phyloP scores from a whole-genome alignment of 805 yeast species.

The Saccharomycopsis sp. region DNA sequence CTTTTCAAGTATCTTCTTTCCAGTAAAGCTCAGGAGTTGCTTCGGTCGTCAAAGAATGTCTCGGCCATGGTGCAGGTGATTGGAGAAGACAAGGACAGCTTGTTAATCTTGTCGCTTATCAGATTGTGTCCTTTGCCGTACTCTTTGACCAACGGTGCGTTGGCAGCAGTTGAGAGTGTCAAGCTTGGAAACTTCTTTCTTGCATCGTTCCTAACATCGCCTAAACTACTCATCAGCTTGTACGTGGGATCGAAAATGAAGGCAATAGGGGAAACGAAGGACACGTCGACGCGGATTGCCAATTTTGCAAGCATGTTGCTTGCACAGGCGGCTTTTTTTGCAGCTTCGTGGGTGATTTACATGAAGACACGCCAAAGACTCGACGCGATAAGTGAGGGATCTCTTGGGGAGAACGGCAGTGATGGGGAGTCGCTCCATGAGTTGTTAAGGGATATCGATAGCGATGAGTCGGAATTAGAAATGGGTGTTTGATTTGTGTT shows the following conservation, averaged over 20 bases:
- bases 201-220: conserved; percentile 73
- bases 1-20: conserved; percentile 54
- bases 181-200: conserved; percentile 52
- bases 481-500: not conserved
- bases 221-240: conserved; percentile 69
- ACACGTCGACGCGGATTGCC: conserved; percentile 44
- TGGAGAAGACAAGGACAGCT: conserved; percentile 54
- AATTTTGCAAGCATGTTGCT: conserved; percentile 56
- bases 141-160: conserved; percentile 85
- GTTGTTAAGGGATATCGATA: not conserved
- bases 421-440: conserved; percentile 5
- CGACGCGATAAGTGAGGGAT: not conserved
- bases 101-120: conserved; percentile 61
- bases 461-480: not conserved
- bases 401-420: conserved; percentile 5
- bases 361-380: conserved; percentile 38
- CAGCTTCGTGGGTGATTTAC: conserved; percentile 65
- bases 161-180: conserved; percentile 80
- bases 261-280: conserved; percentile 54
- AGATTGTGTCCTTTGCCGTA: conserved; percentile 91
- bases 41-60: conserved; percentile 56
- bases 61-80: conserved; percentile 69
- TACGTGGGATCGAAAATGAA: conserved; percentile 74
- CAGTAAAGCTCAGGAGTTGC: conserved; percentile 51
- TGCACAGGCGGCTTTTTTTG: conserved; percentile 46